Evolutionary conservation across 306 rosid genomes (phyloP), one percentile per base, ranked within the genome.

Genomic region (Lotus japonicus): DNA sequence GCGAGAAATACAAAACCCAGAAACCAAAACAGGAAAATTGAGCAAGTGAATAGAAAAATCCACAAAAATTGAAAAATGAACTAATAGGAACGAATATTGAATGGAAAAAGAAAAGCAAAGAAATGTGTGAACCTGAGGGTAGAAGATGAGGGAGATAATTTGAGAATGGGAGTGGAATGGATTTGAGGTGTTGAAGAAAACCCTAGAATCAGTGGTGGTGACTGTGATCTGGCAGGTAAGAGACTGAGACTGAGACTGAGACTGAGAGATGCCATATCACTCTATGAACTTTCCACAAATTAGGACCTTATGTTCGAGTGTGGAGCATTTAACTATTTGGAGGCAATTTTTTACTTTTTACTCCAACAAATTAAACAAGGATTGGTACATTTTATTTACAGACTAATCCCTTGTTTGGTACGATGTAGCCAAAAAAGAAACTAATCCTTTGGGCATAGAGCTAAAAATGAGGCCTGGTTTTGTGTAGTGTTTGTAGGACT

Each of bases 71-170:
- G 26, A 8, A n/a, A 41, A 21, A 1, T 21, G 14, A 52, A 58
- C 2, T 6, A 16, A 46, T n/a, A 31, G 33, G 11, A 7, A 50
- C 23, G 4, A 7, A 23, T 5, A 7, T 11, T 21, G 23, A 21
- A 21, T 1, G 23, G 23, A 21, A 21, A 21, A 21, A 21, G 23
- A 3, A 21, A 21, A 21, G 14, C 1, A 31, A 41, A 28, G 70
- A 68, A 68, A 50, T 2, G 54, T 7, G 14, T 3, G 54, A 69
- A 82, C 83, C 83, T 74, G 77, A 69, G 41, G 7, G 14, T 35
- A 55, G 80, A 66, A 53, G 69, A 66, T 7, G 23, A 7, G 14
- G 57, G 21, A 48, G 60, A 9, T n/a, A 43, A 17, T 8, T 51
- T 77, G 46, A 69, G 2, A 36, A 64, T 8, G 13, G 46, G 0